Conservation (phyloP, 1,139 yeast species). For the Candida tetrigidarum region DNA sequence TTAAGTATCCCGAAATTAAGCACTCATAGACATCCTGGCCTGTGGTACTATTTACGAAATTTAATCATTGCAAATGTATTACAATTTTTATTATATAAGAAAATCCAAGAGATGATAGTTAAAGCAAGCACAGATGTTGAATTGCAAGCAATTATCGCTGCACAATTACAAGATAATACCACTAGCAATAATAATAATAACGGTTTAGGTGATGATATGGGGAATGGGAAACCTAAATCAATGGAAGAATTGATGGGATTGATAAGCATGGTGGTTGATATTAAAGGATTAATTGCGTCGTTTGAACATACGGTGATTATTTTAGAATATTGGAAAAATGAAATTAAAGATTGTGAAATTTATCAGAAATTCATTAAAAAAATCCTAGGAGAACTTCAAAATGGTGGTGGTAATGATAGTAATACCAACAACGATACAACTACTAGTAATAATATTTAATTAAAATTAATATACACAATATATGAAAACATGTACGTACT, state of each 20-base stretch:
- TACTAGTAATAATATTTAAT: too few species aligned
- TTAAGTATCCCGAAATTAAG: slow-evolving; percentile 40
- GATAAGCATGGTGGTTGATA: slow-evolving; percentile 29
- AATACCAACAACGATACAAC: not conserved
- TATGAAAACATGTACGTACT: too few species aligned
- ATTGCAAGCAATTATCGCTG: slow-evolving; percentile 13
- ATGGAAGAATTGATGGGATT: slow-evolving; percentile 18
- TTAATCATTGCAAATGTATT: slow-evolving; percentile 43
- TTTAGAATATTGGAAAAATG: slow-evolving; percentile 43
- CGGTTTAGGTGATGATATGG: not conserved
- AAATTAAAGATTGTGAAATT: slow-evolving; percentile 37
- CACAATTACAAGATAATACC: slow-evolving; percentile 1
- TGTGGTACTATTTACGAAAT: slow-evolving; percentile 47
- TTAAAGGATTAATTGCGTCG: slow-evolving; percentile 26
- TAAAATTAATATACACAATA: not conserved
- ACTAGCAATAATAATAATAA: not conserved
- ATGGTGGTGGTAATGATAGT: not conserved
- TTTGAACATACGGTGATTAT: slow-evolving; percentile 38
- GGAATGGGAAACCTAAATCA: slow-evolving; percentile 4
- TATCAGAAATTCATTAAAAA: slow-evolving; percentile 29
- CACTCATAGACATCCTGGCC: slow-evolving; percentile 47
- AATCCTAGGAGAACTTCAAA: slow-evolving; percentile 22
- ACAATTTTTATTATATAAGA: slow-evolving; percentile 42
- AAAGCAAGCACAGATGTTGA: slow-evolving; percentile 14
- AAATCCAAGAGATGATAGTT: slow-evolving; percentile 28